Base-by-base conservation (phyloP, 495 filamentous ascomycete genomes). In the Talaromyces liani region DNA sequence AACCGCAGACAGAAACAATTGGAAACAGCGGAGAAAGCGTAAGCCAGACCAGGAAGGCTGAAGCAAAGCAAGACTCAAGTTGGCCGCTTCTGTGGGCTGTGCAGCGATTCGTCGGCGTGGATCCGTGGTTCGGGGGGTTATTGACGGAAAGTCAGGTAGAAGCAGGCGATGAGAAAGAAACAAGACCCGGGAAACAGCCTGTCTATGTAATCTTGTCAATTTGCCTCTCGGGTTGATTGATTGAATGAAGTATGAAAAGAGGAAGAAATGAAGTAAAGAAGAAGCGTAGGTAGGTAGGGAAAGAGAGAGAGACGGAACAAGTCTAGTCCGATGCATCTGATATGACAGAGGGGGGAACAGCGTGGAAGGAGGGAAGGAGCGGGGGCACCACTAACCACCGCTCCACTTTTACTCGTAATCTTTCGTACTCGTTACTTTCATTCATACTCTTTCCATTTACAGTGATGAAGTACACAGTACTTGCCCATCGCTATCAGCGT, bases 91-190 rank as follows among this genome's bases (percentile, higher is more conserved):
- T 6, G 53, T 56, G 53, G 53, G 53, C 53, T 27, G 53, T 3
- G n/a, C 18, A 36, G 31, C 56, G 31, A 58, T 58, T 58, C 56
- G 56, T 58, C 20, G 56, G 31, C 27, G 56, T 58, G 29, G 56
- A 58, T 14, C 56, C 56, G 56, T 58, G 56, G 56, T 33, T 58
- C 56, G 56, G 56, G 4, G 56, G 56, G 27, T n/a, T 33, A 36
- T 16, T 20, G 56, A 18, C 29, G 31, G 56, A 63, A 45, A 67
- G 33, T 61, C 22, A 36, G 39, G 53, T 25, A 29, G 53, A 56
- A 16, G 12, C 53, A 56, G 6, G 53, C 53, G 53, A 29, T n/a
- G 53, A 56, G 12, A 29, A 24, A 41, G 45, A 49, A 49, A 22
- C 45, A 49, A 41, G n/a, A n/a, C n/a, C n/a, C n/a, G n/a, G n/a